Percentiles rank a stretch among this genome's conserved stretches.
Conservation (phyloP, 2,329 filamentous ascomycete genomes). For the Periconia digitata region DNA sequence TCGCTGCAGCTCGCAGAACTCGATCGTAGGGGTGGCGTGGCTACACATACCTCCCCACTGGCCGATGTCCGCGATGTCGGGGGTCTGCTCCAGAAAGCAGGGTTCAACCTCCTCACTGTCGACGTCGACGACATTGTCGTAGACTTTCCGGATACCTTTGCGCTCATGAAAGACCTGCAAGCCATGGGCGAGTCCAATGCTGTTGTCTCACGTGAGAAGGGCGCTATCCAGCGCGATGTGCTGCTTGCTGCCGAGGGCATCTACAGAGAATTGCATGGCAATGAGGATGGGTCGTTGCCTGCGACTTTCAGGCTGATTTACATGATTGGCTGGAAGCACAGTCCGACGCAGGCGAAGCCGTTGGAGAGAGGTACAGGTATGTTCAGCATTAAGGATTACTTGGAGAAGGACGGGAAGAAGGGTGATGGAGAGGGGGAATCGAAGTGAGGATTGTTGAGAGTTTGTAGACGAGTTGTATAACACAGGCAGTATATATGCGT, state of each 20-base stretch:
- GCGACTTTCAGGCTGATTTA: slow-evolving; percentile 95
- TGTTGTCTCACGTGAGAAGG: slow-evolving; percentile 80
- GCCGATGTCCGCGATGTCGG: slow-evolving; percentile 92
- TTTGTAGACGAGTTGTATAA: no score
- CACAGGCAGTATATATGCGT: no score
- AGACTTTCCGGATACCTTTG: slow-evolving; percentile 86
- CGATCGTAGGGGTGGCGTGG: slow-evolving; percentile 87
- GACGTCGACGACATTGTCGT: slow-evolving; percentile 97
- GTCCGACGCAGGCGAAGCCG: slow-evolving; percentile 75
- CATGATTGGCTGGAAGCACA: slow-evolving; percentile 98
- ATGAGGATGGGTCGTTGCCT: slow-evolving; percentile 64
- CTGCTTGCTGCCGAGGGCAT: slow-evolving; percentile 85
- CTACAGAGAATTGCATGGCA: slow-evolving; percentile 83
- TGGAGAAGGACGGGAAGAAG: slow-evolving; percentile 52
- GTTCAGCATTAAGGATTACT: slow-evolving; percentile 83
- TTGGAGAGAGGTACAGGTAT: slow-evolving; percentile 81
- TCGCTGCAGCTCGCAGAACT: slow-evolving; percentile 90
- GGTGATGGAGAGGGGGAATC: not conserved
- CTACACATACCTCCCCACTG: slow-evolving; percentile 85
- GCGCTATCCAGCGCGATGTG: slow-evolving; percentile 75
- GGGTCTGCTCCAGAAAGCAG: slow-evolving; percentile 79
- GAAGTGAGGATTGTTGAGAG: not conserved
- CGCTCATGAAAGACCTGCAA: slow-evolving; percentile 90
- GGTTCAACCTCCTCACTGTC: slow-evolving; percentile 94
- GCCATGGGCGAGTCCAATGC: slow-evolving; percentile 96